Conservation (phyloP, 345 rosid species). For the Psidium friedrichsthalianum region DNA sequence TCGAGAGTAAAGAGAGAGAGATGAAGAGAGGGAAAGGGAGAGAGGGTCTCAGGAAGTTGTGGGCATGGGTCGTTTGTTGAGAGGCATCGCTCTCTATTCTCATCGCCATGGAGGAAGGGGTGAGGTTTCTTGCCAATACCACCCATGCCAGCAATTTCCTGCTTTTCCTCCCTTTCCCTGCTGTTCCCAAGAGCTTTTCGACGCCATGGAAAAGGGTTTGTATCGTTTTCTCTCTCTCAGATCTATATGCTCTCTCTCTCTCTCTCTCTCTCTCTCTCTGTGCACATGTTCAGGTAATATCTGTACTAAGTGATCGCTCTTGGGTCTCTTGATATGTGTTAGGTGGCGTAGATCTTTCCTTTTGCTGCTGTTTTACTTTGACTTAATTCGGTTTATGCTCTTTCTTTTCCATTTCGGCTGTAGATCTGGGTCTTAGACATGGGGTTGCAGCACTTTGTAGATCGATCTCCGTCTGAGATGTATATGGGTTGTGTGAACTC, state of each 20-base stretch:
- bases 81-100: not conserved
- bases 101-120: not conserved
- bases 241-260: not conserved
- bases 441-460: not conserved
- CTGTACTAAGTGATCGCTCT: not conserved
- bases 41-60: not conserved
- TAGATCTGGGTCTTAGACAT: not conserved
- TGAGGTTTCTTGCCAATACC: conserved; percentile 3
- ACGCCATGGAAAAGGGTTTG: not conserved
- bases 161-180: conserved; percentile 3
- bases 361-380: not conserved
- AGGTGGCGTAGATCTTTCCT: not conserved
- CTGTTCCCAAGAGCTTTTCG: not conserved
- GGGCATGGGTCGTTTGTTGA: not conserved
- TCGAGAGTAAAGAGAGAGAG: not conserved
- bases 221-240: not conserved
- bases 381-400: not conserved
- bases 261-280: not conserved
- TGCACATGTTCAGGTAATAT: not conserved
- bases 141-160: conserved; percentile 7
- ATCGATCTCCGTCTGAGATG: not conserved
- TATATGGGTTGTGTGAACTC: not conserved
- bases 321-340: not conserved
- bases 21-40: not conserved
- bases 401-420: not conserved